Percentiles rank a stretch among this genome's conserved stretches.
Conservation (phyloP, 2,329 filamentous ascomycete genomes). For the Ascochyta koolunga region DNA sequence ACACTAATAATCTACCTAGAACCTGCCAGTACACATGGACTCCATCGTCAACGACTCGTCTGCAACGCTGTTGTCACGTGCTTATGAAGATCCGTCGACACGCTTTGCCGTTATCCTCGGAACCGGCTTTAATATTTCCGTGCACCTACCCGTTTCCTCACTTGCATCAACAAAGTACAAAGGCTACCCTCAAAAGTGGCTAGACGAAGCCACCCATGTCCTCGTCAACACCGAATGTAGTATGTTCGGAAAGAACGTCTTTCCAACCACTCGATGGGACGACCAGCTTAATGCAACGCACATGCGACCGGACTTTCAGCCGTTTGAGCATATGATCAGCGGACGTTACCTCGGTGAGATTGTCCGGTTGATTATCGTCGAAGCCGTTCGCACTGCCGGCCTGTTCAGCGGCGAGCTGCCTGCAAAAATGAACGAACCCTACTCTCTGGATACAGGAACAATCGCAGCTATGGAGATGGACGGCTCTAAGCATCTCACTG, state of each 20-base stretch:
- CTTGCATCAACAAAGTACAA: constrained; percentile 64
- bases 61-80: constrained; percentile 66
- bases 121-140: constrained; percentile 69
- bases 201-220: constrained; percentile 63
- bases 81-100: constrained; percentile 65
- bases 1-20: constrained; percentile 35
- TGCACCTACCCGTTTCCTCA: constrained; percentile 63
- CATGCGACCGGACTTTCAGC: constrained; percentile 66
- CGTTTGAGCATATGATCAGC: constrained; percentile 68
- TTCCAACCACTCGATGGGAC: constrained; percentile 67
- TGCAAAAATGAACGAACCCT: constrained; percentile 60
- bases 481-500: constrained; percentile 45
- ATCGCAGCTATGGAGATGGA: constrained; percentile 64
- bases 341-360: constrained; percentile 70
- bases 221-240: constrained; percentile 70
- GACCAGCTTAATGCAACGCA: constrained; percentile 64
- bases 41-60: constrained; percentile 70
- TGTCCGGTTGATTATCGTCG: constrained; percentile 64
- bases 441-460: constrained; percentile 65
- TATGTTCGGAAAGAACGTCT: constrained; percentile 67
- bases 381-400: constrained; percentile 62
- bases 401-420: constrained; percentile 65
- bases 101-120: constrained; percentile 69
- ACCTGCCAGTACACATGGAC: constrained; percentile 63
- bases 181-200: constrained; percentile 60